Evolutionary conservation across 768 basidiomycete species (phyloP).

Genomic region (Lentinula sp.): DNA sequence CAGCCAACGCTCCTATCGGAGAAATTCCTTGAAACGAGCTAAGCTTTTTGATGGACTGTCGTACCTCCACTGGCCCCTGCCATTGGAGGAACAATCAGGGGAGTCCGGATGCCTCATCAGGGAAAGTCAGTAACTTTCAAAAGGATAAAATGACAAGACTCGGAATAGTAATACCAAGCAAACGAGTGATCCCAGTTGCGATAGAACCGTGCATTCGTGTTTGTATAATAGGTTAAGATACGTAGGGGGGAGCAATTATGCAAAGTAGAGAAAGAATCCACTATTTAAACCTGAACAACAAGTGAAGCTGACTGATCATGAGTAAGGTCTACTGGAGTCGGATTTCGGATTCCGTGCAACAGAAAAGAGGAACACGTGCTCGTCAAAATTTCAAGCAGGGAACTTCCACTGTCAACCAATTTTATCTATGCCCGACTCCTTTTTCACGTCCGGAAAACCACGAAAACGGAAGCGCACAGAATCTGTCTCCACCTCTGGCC

Average conservation of each 20-base stretch:
- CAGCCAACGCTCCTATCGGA: conserved; percentile 40
- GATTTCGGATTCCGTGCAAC: not conserved
- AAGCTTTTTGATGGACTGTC: not conserved
- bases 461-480: conserved; percentile 57
- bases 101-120: conserved; percentile 43
- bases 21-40: conserved; percentile 4
- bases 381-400: not conserved
- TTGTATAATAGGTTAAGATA: not conserved
- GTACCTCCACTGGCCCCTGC: conserved; percentile 59
- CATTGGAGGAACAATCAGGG: conserved; percentile 67
- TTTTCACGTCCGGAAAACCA: conserved; percentile 60
- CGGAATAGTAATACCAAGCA: not conserved
- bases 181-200: not conserved
- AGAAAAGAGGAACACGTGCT: not conserved
- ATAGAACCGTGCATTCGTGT: not conserved
- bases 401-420: not conserved
- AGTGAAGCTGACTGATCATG: too few species aligned
- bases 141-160: not conserved
- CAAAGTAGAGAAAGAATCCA: too few species aligned
- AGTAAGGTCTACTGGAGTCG: too few species aligned
- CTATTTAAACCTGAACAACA: too few species aligned
- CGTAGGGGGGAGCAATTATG: too few species aligned
- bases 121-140: not conserved
- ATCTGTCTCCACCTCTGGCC: conserved; percentile 17
- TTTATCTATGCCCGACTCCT: conserved; percentile 70